Percentiles rank a stretch among this genome's conserved stretches.
Evolutionary conservation across 805 yeast genomes (phyloP).

Genomic region (Teunomyces stri): DNA sequence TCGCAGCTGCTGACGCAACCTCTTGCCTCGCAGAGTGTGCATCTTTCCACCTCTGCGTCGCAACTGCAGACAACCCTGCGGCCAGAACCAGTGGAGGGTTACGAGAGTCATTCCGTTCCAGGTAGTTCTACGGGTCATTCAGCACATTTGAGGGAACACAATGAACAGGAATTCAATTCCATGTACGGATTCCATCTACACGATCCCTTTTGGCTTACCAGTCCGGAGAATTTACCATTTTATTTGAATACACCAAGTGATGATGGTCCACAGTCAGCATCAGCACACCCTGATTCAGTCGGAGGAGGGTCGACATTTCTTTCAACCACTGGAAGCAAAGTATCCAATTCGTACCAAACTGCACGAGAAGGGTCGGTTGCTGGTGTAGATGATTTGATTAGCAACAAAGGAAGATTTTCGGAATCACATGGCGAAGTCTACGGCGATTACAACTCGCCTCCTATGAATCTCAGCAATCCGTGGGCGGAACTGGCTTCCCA

Average conservation of each 20-base stretch:
- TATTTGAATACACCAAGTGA: conserved; percentile 26
- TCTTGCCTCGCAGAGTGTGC: background rate
- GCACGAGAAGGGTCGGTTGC: background rate
- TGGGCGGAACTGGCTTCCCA: background rate
- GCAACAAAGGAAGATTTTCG: background rate
- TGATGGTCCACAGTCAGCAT: conserved; percentile 12
- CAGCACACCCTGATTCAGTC: background rate
- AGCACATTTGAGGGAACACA: background rate
- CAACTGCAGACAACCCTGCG: background rate
- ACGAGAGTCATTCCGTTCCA: background rate
- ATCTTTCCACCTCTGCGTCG: background rate
- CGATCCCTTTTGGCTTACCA: conserved; percentile 54
- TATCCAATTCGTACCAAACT: background rate
- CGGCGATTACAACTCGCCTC: background rate
- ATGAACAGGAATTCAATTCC: conserved; percentile 25
- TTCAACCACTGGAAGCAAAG: background rate
- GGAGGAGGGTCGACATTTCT: background rate
- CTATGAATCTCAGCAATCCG: conserved; percentile 1
- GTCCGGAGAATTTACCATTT: conserved; percentile 46
- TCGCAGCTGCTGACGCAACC: background rate
- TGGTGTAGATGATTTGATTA: background rate
- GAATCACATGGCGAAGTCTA: background rate
- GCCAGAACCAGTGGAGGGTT: background rate
- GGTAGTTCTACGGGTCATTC: background rate
- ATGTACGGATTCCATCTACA: conserved; percentile 40